Evolutionary conservation across 768 basidiomycete species (phyloP).

Genomic region (Termitomyces heimii): DNA sequence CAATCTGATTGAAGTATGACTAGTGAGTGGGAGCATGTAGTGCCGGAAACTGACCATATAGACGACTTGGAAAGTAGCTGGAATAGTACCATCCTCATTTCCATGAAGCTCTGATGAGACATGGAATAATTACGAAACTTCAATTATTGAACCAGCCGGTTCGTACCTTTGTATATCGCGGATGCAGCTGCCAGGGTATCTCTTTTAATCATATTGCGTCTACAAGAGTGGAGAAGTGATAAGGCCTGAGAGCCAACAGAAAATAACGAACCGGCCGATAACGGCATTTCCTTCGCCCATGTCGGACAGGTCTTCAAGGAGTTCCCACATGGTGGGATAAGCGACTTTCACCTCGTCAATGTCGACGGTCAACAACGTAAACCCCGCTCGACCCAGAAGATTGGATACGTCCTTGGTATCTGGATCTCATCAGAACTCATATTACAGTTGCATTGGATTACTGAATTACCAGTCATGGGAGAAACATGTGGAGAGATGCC

Average conservation of each 20-base stretch:
- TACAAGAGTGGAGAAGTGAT: slow-evolving; percentile 17
- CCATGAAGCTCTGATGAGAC: slow-evolving; percentile 68
- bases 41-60: slow-evolving; percentile 64
- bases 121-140: background rate
- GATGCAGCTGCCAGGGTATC: slow-evolving; percentile 90
- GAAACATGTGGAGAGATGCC: slow-evolving; percentile 96
- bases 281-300: slow-evolving; percentile 98
- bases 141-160: background rate
- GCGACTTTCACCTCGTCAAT: slow-evolving; percentile 87
- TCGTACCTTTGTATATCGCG: slow-evolving; percentile 83
- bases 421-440: slow-evolving; percentile 22
- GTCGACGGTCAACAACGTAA: slow-evolving; percentile 91
- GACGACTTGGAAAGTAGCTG: slow-evolving; percentile 95
- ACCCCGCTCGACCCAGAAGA: slow-evolving; percentile 87
- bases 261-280: slow-evolving; percentile 59
- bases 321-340: slow-evolving; percentile 95
- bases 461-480: slow-evolving; percentile 84
- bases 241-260: background rate
- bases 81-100: slow-evolving; percentile 74
- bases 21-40: background rate
- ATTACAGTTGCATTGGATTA: background rate
- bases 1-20: slow-evolving; percentile 26
- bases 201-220: slow-evolving; percentile 64
- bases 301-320: slow-evolving; percentile 86
- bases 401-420: slow-evolving; percentile 93